phyloP scores from a whole-genome alignment of 2,329 filamentous ascomycete species.

The Fusarium sp. region DNA sequence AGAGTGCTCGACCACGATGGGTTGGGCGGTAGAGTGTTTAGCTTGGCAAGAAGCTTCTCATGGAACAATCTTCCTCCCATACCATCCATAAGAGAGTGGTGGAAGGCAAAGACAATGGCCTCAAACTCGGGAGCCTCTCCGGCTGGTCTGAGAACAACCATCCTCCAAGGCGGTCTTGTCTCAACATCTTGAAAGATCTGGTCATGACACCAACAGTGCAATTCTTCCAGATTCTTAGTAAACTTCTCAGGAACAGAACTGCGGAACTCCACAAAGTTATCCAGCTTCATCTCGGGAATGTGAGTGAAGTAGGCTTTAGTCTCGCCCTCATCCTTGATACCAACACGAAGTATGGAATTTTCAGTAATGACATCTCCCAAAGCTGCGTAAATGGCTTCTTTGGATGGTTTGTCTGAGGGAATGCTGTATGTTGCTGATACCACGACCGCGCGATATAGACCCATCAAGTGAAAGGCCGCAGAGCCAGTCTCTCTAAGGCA shows the following conservation, averaged over 20 bases:
- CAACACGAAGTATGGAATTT: conserved; percentile 62
- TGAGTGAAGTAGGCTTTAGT: conserved; percentile 57
- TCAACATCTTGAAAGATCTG: conserved; percentile 55
- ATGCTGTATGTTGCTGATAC: conserved; percentile 58
- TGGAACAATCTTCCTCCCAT: conserved; percentile 62
- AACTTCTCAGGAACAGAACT: conserved; percentile 37
- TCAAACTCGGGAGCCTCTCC: conserved; percentile 37
- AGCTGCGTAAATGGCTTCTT: conserved; percentile 51
- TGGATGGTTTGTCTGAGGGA: not conserved
- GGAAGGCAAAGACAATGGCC: conserved; percentile 61
- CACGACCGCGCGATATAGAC: conserved; percentile 60
- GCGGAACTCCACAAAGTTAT: conserved; percentile 55
- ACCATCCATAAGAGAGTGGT: conserved; percentile 66
- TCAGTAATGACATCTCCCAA: conserved; percentile 54
- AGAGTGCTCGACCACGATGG: conserved; percentile 8
- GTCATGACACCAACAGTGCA: conserved; percentile 56
- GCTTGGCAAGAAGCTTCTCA: conserved; percentile 55
- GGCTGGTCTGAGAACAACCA: conserved; percentile 52
- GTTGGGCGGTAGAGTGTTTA: conserved; percentile 47
- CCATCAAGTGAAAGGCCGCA: conserved; percentile 59
- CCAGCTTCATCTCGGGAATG: conserved; percentile 56
- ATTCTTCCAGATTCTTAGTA: conserved; percentile 49
- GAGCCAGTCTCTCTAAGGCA: conserved; percentile 57
- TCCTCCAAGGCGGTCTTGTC: conserved; percentile 59
- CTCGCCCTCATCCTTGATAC: conserved; percentile 59